phyloP scores from a whole-genome alignment of 1,139 yeast species.

The Protomyces arabidopsidicola region DNA sequence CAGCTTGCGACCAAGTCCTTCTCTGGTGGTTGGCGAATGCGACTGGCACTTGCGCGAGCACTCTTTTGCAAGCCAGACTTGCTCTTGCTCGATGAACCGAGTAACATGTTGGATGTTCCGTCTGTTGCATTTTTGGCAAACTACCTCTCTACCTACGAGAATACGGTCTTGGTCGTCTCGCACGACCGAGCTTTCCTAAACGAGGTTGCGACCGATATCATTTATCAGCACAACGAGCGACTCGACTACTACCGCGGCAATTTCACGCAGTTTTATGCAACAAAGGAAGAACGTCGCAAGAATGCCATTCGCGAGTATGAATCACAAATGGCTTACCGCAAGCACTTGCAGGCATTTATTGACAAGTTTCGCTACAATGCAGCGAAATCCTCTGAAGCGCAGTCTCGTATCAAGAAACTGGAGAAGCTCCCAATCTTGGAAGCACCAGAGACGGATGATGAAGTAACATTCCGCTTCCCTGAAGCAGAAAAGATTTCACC shows the following conservation, averaged over 20 bases:
- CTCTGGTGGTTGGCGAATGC: constrained; percentile 99
- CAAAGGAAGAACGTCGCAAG: constrained; percentile 92
- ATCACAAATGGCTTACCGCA: constrained; percentile 91
- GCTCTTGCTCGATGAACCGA: constrained; percentile 91
- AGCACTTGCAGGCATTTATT: constrained; percentile 84
- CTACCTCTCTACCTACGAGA: constrained; percentile 75
- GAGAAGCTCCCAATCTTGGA: constrained; percentile 90
- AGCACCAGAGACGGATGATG: constrained; percentile 90
- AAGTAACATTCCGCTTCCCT: constrained; percentile 82
- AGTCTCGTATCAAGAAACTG: constrained; percentile 90
- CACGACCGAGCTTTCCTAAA: constrained; percentile 96
- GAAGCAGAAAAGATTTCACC: constrained; percentile 92
- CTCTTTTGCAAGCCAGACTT: constrained; percentile 95
- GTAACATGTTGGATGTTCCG: constrained; percentile 99
- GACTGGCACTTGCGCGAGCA: constrained; percentile 95
- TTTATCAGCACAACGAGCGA: constrained; percentile 95
- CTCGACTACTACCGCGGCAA: constrained; percentile 93
- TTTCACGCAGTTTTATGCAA: constrained; percentile 86
- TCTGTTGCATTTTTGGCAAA: constrained; percentile 89
- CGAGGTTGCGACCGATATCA: constrained; percentile 96
- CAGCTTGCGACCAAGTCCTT: constrained; percentile 76
- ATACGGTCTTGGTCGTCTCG: constrained; percentile 91
- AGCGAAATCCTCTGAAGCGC: constrained; percentile 95
- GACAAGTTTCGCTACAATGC: constrained; percentile 97
- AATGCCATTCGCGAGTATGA: constrained; percentile 92